Conservation (phyloP, 2,329 filamentous ascomycete genomes). For the Aspergillus versicolor region DNA sequence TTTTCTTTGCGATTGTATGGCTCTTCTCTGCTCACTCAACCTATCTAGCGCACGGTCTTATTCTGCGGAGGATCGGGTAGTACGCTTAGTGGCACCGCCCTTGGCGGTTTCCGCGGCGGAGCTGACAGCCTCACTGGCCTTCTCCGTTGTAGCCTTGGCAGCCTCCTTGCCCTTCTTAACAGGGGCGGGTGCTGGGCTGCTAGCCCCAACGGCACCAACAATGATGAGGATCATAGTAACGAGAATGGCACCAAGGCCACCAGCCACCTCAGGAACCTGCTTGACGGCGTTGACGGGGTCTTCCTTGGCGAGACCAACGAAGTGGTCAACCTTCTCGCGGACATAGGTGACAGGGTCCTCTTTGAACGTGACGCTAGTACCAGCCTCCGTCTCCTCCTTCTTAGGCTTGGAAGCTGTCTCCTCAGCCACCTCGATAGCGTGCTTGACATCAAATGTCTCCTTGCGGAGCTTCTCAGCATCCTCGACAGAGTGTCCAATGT, state of each 20-base stretch:
- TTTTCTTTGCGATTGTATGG: neutral
- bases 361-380: conserved; percentile 74
- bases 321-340: conserved; percentile 90
- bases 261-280: conserved; percentile 88
- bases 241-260: conserved; percentile 69
- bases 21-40: neutral
- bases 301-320: conserved; percentile 78
- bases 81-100: conserved; percentile 63
- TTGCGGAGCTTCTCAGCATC: conserved; percentile 86
- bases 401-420: conserved; percentile 81
- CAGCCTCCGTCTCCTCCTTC: conserved; percentile 68
- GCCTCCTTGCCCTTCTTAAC: conserved; percentile 76
- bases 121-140: conserved; percentile 64
- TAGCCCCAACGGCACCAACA: conserved; percentile 63
- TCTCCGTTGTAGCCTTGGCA: conserved; percentile 58
- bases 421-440: conserved; percentile 73
- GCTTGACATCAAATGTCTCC: conserved; percentile 90
- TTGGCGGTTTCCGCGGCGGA: conserved; percentile 73
- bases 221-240: conserved; percentile 71
- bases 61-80: conserved; percentile 46
- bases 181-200: conserved; percentile 63
- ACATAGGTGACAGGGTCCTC: conserved; percentile 87
- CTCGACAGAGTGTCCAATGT: conserved; percentile 94
- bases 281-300: conserved; percentile 82
- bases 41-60: conserved; percentile 20